A percentile compares a stretch with the other conserved stretches of the same genome.
phyloP scores from a whole-genome alignment of 2,329 filamentous ascomycete genomes.

The Amphichorda felina region DNA sequence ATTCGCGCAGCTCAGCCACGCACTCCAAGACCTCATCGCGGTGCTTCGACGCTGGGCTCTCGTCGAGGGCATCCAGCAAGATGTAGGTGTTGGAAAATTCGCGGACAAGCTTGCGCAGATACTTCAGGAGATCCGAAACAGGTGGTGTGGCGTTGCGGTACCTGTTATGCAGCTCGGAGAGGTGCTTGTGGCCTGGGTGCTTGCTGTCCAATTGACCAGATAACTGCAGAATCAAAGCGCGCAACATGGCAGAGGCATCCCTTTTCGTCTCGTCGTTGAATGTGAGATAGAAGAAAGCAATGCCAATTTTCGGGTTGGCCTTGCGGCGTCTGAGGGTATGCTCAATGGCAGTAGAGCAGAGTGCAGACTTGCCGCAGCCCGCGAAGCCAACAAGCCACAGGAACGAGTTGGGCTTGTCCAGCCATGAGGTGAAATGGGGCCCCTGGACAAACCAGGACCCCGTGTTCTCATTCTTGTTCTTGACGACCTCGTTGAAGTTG shows the following conservation, averaged over 20 bases:
- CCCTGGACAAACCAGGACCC: slow-evolving; percentile 20
- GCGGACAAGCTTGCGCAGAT: slow-evolving; percentile 10
- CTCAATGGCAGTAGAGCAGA: slow-evolving; percentile 16
- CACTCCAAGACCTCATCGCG: slow-evolving; percentile 12
- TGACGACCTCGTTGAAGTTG: slow-evolving; percentile 17
- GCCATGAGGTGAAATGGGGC: slow-evolving; percentile 14
- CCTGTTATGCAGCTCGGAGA: slow-evolving; percentile 8
- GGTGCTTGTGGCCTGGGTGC: slow-evolving; percentile 6
- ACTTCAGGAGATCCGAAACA: slow-evolving; percentile 9
- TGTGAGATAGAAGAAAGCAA: too few species aligned
- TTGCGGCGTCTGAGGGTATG: too few species aligned
- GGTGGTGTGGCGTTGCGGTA: slow-evolving; percentile 9
- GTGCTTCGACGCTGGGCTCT: slow-evolving; percentile 15
- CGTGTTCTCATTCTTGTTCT: slow-evolving; percentile 17
- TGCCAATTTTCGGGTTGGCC: too few species aligned
- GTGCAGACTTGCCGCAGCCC: slow-evolving; percentile 26
- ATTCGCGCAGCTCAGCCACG: slow-evolving; percentile 12
- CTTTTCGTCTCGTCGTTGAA: too few species aligned
- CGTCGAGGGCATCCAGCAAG: slow-evolving; percentile 23
- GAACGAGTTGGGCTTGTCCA: slow-evolving; percentile 14
- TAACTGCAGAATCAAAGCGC: slow-evolving; percentile 20
- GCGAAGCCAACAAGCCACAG: slow-evolving; percentile 26
- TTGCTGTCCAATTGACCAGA: slow-evolving; percentile 11
- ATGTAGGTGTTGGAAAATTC: slow-evolving; percentile 19
- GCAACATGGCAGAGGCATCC: too few species aligned